Conservation (phyloP, 345 rosid species). For the Capsella bursapastoris region DNA sequence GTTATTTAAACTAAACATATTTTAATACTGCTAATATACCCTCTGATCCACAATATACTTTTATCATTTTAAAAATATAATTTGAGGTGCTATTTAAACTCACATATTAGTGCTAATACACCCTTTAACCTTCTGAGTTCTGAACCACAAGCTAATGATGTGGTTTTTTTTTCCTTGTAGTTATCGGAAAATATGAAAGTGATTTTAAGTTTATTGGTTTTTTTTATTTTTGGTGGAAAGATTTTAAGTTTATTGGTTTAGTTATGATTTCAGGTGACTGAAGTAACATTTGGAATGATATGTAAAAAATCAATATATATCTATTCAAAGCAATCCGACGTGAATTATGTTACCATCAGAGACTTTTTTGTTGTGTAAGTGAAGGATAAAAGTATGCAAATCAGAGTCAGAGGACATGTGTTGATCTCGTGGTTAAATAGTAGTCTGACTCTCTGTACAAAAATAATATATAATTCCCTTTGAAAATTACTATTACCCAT, state of each 20-base stretch:
- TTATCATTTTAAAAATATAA: too few species aligned
- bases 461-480: not conserved
- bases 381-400: not conserved
- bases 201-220: not conserved
- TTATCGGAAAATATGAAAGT: not conserved
- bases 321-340: not conserved
- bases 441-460: not conserved
- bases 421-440: slow-evolving; percentile 29
- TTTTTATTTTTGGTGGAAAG: too few species aligned
- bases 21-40: not conserved
- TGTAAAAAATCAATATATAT: not conserved
- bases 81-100: too few species aligned
- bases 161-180: not conserved
- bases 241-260: not conserved
- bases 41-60: too few species aligned
- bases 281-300: not conserved
- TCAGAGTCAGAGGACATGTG: slow-evolving; percentile 29
- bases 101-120: too few species aligned
- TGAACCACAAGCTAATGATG: not conserved
- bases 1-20: not conserved
- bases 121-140: too few species aligned
- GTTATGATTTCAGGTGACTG: slow-evolving; percentile 6
- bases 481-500: slow-evolving; percentile 14
- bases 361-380: slow-evolving; percentile 13
- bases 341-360: slow-evolving; percentile 14